Evolutionary conservation across 2,329 filamentous ascomycete genomes (phyloP).

Genomic region (Pseudogymnoascus sp.): DNA sequence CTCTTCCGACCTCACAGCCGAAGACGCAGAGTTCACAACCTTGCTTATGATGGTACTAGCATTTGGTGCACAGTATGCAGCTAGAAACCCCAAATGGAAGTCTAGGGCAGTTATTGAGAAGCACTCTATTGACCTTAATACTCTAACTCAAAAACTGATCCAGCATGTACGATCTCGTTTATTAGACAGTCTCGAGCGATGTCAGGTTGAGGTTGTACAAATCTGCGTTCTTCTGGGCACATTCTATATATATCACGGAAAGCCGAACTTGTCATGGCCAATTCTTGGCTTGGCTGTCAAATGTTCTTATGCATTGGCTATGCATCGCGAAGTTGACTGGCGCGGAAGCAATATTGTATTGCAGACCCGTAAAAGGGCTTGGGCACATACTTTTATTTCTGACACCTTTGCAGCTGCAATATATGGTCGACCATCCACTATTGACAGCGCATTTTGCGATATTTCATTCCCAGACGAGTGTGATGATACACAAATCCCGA

Average conservation of each 20-base stretch:
- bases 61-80: conserved; percentile 22
- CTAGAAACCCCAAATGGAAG: not conserved
- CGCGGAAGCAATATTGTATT: not conserved
- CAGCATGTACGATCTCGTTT: not conserved
- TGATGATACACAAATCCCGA: conserved; percentile 19
- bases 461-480: conserved; percentile 22
- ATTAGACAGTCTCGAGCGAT: not conserved
- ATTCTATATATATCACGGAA: conserved; percentile 32
- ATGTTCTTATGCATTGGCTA: conserved; percentile 30
- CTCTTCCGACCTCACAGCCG: conserved; percentile 17
- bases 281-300: conserved; percentile 32
- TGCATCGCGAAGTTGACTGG: conserved; percentile 21
- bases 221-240: conserved; percentile 32
- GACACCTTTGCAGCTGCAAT: conserved; percentile 28
- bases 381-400: conserved; percentile 26
- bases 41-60: conserved; percentile 17
- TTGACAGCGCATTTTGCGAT: conserved; percentile 24
- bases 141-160: not conserved
- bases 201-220: conserved; percentile 27
- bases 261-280: conserved; percentile 32
- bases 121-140: not conserved
- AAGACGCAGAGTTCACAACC: not conserved
- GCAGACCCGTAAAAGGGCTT: conserved; percentile 26
- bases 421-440: conserved; percentile 25
- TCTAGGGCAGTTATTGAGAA: not conserved